Evolutionary conservation across 1,284 basidiomycete genomes (phyloP), one percentile per base, ranked within the genome.

Genomic region (Coriolopsis trogii): DNA sequence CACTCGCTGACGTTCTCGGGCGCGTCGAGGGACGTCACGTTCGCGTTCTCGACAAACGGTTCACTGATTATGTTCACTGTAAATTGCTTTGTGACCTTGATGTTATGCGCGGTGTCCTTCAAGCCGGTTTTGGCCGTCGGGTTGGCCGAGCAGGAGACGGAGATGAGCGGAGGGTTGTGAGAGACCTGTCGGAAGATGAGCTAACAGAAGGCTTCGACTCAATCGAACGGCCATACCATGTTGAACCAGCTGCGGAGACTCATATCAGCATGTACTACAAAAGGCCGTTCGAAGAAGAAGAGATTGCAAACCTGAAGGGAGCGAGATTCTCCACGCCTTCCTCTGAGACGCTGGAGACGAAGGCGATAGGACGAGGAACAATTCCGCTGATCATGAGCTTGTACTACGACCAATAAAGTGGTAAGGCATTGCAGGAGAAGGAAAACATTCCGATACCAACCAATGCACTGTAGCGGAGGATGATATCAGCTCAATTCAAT

Each of bases 31-130:
- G 84, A 76, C 7, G 83, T 81, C 51, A 78, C 76, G 66, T 92
- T 92, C 5, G 85, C 82, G 2, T 88, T 85, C 64, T 90, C 85
- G 37, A 85, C 71, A 64, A 90, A 88, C 0, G 84, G 72, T 66
- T 91, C 88, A 55, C 84, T 87, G 62, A 93, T 85, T 56, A 93
- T 85, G 62, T 83, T 88, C 38, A 89, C 82, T 6, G 83, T 85
- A 66, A 93, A 93, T 63, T 87, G 77, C 59, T 84, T 84, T 5
- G 82, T 86, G 0, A 72, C 69, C 40, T 81, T 71, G 59, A 92
- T 86, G 62, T 92, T 92, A 50, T 76, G 74, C 42, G 81, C 74
- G 1, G 85, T 87, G 65, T 93, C 87, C 70, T 87, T 85, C 38
- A 74, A 68, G 23, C 71, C 70, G n/a, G 33, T 4, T 69, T n/a